These are phyloP conservation scores for Euphorbia pulcherrima DNA, from an alignment of 345 rosid species.

Conservation along the genomic window DNA sequence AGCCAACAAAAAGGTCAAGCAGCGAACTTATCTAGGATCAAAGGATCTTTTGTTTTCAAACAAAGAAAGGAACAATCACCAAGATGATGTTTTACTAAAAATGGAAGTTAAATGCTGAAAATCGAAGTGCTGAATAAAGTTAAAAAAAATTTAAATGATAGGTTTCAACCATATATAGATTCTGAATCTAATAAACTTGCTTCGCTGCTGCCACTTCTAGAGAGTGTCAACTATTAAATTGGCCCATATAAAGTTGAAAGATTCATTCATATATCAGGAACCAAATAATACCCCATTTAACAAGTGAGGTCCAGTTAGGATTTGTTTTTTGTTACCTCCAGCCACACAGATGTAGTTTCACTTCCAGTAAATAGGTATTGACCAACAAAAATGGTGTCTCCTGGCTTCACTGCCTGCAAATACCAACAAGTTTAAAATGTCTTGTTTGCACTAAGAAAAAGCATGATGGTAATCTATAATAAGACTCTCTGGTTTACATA, in stretches of 20 bases:
- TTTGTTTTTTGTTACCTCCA: conserved; percentile 56
- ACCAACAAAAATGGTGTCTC: conserved; percentile 92
- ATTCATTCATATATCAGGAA: background rate
- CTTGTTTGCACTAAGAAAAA: background rate
- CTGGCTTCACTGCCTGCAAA: conserved; percentile 78
- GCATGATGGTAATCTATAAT: background rate
- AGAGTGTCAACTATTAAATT: background rate
- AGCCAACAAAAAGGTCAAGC: background rate
- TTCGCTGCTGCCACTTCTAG: background rate
- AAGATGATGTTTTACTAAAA: no score
- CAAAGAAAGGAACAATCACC: background rate
- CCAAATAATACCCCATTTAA: background rate
- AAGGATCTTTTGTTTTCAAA: background rate
- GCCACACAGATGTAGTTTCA: conserved; percentile 97
- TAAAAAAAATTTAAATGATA: background rate
- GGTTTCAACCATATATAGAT: background rate
- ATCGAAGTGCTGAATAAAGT: background rate
- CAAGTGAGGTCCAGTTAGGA: conserved; percentile 1
- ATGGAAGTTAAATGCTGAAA: background rate
- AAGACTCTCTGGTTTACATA: background rate
- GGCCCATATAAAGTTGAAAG: background rate
- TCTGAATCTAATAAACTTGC: background rate
- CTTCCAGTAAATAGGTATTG: conserved; percentile 95
- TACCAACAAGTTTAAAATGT: conserved; percentile 18
- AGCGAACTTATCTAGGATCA: background rate